Conservation (phyloP, 352 stramenopile species). For the Phytophthora pseudosyringae region DNA sequence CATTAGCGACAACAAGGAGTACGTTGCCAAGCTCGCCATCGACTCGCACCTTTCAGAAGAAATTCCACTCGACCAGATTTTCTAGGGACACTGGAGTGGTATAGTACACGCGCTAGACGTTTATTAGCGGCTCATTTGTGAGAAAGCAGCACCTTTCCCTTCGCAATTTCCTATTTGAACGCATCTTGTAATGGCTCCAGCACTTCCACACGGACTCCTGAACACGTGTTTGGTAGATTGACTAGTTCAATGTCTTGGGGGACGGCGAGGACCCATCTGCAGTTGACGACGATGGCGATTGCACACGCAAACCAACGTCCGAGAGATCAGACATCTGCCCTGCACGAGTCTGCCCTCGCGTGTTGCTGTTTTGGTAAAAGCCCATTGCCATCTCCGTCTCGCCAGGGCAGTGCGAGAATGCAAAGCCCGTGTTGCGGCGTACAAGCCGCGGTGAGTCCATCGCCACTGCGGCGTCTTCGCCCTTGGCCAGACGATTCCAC, state of each 20-base stretch:
- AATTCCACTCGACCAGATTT: conserved; percentile 69
- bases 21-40: conserved; percentile 77
- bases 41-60: conserved; percentile 74
- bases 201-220: conserved; percentile 13
- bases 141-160: conserved; percentile 28
- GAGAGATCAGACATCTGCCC: conserved; percentile 44
- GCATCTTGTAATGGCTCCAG: neutral
- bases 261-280: conserved; percentile 64
- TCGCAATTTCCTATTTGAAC: conserved; percentile 16
- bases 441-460: conserved; percentile 79
- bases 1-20: conserved; percentile 85
- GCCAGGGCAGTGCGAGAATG: conserved; percentile 82
- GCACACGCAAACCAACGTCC: conserved; percentile 35
- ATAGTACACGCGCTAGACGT: conserved; percentile 38
- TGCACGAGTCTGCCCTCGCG: conserved; percentile 18
- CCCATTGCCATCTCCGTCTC: conserved; percentile 78
- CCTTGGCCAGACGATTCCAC: conserved; percentile 89
- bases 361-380: conserved; percentile 42
- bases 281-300: conserved; percentile 60
- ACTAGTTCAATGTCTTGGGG: conserved; percentile 39
- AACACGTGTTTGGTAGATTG: conserved; percentile 1
- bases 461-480: conserved; percentile 60
- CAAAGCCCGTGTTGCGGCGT: conserved; percentile 87
- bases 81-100: conserved; percentile 40
- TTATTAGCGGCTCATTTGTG: conserved; percentile 30